phyloP scores from a whole-genome alignment of 768 basidiomycete species.

The Hortiboletus campestris region DNA sequence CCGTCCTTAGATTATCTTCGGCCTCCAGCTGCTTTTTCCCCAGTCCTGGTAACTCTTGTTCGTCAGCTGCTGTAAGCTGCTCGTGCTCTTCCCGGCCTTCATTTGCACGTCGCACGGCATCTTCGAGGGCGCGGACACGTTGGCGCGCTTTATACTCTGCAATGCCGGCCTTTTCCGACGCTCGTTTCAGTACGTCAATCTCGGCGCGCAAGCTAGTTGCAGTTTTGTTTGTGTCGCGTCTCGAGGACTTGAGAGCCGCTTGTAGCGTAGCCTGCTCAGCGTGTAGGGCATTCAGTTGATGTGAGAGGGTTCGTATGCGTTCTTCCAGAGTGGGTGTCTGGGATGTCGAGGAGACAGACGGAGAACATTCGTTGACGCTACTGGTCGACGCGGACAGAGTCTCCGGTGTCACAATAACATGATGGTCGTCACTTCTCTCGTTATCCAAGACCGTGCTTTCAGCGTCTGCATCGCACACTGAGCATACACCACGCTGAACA shows the following conservation, averaged over 20 bases:
- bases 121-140: conserved; percentile 84
- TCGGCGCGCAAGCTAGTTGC: conserved; percentile 79
- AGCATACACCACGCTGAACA: conserved; percentile 5
- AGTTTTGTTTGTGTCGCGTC: conserved; percentile 80
- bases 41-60: conserved; percentile 41
- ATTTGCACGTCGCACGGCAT: conserved; percentile 79
- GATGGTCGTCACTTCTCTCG: conserved; percentile 22
- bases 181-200: conserved; percentile 79
- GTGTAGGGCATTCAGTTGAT: conserved; percentile 59
- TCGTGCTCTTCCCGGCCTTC: conserved; percentile 49
- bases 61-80: conserved; percentile 36
- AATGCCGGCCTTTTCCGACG: conserved; percentile 74
- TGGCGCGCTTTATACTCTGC: conserved; percentile 81
- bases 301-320: conserved; percentile 60
- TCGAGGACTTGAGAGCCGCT: conserved; percentile 67
- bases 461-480: conserved; percentile 12
- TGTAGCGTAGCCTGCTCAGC: conserved; percentile 69
- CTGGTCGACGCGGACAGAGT: conserved; percentile 29
- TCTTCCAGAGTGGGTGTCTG: conserved; percentile 58
- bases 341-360: conserved; percentile 26
- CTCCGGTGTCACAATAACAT: conserved; percentile 10
- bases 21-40: conserved; percentile 40
- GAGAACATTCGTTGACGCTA: conserved; percentile 12
- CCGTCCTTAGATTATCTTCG: conserved; percentile 40
- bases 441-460: conserved; percentile 22